These are phyloP conservation scores for Combretum micranthum DNA, from an alignment of 345 rosid species.

Conservation along the genomic window DNA sequence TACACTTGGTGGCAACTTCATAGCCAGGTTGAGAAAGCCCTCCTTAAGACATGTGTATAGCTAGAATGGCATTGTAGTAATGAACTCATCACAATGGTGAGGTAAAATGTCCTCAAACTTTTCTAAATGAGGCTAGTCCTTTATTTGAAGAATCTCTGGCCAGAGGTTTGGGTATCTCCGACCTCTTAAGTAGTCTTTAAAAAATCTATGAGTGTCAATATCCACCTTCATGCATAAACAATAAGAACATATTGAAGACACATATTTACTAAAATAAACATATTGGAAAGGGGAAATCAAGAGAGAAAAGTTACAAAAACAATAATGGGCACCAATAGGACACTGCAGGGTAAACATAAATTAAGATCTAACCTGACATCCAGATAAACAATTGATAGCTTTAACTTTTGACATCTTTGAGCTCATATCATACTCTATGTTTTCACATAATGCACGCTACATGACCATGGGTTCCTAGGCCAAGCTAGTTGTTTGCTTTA, in stretches of 20 bases:
- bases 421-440: constrained; percentile 24
- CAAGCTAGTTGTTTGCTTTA: constrained; percentile 45
- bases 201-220: constrained; percentile 54
- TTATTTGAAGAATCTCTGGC: constrained; percentile 93
- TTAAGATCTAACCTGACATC: constrained; percentile 47
- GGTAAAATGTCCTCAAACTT: constrained; percentile 80
- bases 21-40: constrained; percentile 77
- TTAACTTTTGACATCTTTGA: constrained; percentile 55
- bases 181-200: constrained; percentile 73
- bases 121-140: constrained; percentile 97
- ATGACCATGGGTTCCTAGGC: constrained; percentile 99
- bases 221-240: constrained; percentile 45
- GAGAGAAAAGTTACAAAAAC: background rate
- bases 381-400: constrained; percentile 73
- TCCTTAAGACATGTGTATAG: constrained; percentile 66
- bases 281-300: no score
- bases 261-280: no score
- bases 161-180: constrained; percentile 64
- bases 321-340: background rate
- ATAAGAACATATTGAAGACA: background rate
- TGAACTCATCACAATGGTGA: constrained; percentile 85
- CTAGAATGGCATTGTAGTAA: constrained; percentile 72
- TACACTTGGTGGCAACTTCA: constrained; percentile 51
- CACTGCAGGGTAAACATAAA: background rate
- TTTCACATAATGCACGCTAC: constrained; percentile 80